A percentile compares a stretch with the other conserved stretches of the same genome.
These are phyloP conservation scores for Trifolium dubium DNA, from an alignment of 306 rosid species.

Conservation along the genomic window DNA sequence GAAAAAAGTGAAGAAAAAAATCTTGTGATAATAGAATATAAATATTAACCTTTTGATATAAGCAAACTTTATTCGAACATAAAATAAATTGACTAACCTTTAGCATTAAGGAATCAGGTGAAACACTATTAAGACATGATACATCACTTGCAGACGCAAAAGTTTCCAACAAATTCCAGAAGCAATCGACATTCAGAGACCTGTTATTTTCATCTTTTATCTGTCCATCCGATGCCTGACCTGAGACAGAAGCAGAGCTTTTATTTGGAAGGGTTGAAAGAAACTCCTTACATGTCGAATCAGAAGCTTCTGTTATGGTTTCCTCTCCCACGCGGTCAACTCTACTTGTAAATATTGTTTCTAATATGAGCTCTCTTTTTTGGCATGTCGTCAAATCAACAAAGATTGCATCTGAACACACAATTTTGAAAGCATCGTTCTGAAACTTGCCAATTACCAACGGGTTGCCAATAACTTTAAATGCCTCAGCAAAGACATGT, in stretches of 20 bases:
- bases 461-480: conserved; percentile 53
- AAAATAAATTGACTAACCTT: conserved; percentile 31
- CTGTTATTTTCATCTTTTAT: background rate
- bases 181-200: no score
- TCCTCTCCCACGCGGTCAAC: conserved; percentile 10
- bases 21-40: background rate
- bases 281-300: background rate
- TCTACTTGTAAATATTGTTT: conserved; percentile 42
- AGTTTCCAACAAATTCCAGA: conserved; percentile 41
- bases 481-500: conserved; percentile 52
- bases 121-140: background rate
- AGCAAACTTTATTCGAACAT: background rate
- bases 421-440: conserved; percentile 7
- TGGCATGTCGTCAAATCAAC: conserved; percentile 43
- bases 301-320: conserved; percentile 22
- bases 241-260: background rate
- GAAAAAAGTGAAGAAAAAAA: background rate
- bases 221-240: background rate
- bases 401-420: conserved; percentile 47
- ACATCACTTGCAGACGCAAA: background rate
- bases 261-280: no score
- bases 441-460: conserved; percentile 52
- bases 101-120: background rate
- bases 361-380: conserved; percentile 35
- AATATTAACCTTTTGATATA: background rate